Evolutionary conservation across 169 alveolate species (phyloP).

Genomic region (Eimeria mitis): DNA sequence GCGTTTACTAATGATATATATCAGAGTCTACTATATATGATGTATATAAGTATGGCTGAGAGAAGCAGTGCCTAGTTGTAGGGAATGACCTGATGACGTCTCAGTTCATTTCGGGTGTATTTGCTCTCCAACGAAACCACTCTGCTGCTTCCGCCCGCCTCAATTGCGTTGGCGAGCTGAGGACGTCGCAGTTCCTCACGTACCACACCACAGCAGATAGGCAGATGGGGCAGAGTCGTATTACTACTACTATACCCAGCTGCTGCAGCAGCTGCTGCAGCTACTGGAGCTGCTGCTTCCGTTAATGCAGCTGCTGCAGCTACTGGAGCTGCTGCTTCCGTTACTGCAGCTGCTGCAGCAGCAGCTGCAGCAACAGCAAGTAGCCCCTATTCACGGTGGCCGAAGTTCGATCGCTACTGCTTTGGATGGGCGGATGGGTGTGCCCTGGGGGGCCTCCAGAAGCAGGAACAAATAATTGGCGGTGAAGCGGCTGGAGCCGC

Average conservation of each 20-base stretch:
- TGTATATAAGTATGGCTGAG: too few species aligned
- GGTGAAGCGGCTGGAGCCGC: slow-evolving; percentile 44
- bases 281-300: too few species aligned
- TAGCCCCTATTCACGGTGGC: slow-evolving; percentile 21
- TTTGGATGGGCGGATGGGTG: slow-evolving; percentile 11
- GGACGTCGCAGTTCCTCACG: neutral
- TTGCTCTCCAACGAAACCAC: neutral
- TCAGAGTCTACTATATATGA: too few species aligned
- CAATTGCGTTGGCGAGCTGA: neutral
- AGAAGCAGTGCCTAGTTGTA: neutral
- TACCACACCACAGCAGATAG: neutral
- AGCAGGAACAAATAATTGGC: neutral
- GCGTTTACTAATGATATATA: too few species aligned
- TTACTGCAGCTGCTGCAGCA: too few species aligned
- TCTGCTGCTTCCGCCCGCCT: neutral
- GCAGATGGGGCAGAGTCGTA: slow-evolving; percentile 1
- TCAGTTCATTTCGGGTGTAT: neutral
- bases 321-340: too few species aligned
- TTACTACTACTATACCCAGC: too few species aligned
- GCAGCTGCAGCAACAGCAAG: too few species aligned
- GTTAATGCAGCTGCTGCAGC: too few species aligned
- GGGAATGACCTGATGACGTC: neutral
- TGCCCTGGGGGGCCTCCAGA: slow-evolving; percentile 18
- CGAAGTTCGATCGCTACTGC: slow-evolving; percentile 53
- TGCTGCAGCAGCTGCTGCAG: slow-evolving; percentile 41